phyloP scores from a whole-genome alignment of 2,329 filamentous ascomycete genomes.

The Mycosphaerelloides madeirae region DNA sequence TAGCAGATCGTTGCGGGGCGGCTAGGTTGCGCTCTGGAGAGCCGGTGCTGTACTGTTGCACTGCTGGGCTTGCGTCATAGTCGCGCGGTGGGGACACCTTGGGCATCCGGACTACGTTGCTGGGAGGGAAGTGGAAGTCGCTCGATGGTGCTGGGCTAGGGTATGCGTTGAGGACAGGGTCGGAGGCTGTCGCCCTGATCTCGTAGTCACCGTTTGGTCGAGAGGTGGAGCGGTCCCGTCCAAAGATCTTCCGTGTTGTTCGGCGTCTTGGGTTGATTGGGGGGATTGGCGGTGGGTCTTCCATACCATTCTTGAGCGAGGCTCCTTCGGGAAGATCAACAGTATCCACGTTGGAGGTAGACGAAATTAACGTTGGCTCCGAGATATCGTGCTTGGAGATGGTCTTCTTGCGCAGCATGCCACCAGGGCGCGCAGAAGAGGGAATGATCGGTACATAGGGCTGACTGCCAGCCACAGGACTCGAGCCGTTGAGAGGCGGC shows the following conservation, averaged over 20 bases:
- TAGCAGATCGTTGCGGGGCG: constrained; percentile 3
- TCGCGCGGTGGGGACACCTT: constrained; percentile 2
- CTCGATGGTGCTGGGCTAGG: constrained; percentile 5
- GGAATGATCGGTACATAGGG: constrained; percentile 24
- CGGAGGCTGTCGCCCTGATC: constrained; percentile 9
- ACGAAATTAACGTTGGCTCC: constrained; percentile 52
- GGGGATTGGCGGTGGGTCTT: constrained; percentile 49
- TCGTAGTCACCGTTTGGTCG: constrained; percentile 2
- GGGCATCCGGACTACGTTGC: constrained; percentile 16
- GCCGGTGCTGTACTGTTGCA: constrained; percentile 9
- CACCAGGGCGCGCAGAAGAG: constrained; percentile 28
- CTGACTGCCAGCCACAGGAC: constrained; percentile 37
- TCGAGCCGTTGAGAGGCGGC: constrained; percentile 47
- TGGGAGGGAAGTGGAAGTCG: constrained; percentile 15
- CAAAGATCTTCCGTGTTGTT: constrained; percentile 36
- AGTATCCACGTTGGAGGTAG: constrained; percentile 55
- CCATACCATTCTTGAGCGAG: constrained; percentile 50
- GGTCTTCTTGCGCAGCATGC: constrained; percentile 50
- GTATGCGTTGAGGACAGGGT: constrained; percentile 8
- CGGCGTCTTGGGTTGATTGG: constrained; percentile 57
- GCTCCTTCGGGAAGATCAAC: constrained; percentile 54
- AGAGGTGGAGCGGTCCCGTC: constrained; percentile 11
- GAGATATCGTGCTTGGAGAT: constrained; percentile 60
- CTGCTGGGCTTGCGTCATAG: constrained; percentile 5
- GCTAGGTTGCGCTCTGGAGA: constrained; percentile 7